Base-by-base conservation (phyloP, 495 filamentous ascomycete species). In the Aspergillus hancockii region DNA sequence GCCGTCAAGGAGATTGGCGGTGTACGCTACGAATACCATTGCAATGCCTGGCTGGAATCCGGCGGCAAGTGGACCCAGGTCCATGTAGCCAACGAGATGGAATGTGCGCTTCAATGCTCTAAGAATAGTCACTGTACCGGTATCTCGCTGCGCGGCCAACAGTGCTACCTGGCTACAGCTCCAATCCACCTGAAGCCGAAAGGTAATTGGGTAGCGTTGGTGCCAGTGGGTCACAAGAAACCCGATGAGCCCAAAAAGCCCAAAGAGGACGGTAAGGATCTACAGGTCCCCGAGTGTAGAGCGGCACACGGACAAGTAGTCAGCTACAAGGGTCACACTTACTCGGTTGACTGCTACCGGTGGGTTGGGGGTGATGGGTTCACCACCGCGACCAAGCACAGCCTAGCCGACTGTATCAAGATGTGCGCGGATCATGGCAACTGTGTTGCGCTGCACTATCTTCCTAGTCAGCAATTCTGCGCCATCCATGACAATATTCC, bases 1-100 rank as follows among this genome's bases (percentile, higher is more conserved):
- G 49, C 49, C 49, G 49, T 51, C 9, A 51, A 51, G 13, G 49
- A 51, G 22, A 51, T 51, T 22, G 49, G 49, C 7, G 49, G 49
- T 22, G 25, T 28, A 14, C 19, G 25, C 21, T 51, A 51, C 49
- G 49, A 51, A 22, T 51, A 51, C 49, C 49, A 51, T 16, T 51
- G 49, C 13, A 23, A 51, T 13, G 49, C 49, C 3, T 51, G 49
- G 49, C 49, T 51, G 1, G 49, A 51, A 23, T 51, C 49, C n/a
- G 21, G 22, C 25, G 49, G 49, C 14, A 8, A 51, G 6, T 51
- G 49, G 49, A 51, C 21, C 7, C 21, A 16, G 22, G 22, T 30
- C 12, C 19, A 23, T 16, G 49, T 31, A 18, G 49, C 25, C 2
- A 51, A 51, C 25, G 49, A 51, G 49, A 18, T 51, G 21, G 49